A percentile compares a stretch with the other conserved stretches of the same genome.
These are phyloP conservation scores for Microsporum canis DNA, from an alignment of 2,329 filamentous ascomycete genomes.

Conservation along the genomic window DNA sequence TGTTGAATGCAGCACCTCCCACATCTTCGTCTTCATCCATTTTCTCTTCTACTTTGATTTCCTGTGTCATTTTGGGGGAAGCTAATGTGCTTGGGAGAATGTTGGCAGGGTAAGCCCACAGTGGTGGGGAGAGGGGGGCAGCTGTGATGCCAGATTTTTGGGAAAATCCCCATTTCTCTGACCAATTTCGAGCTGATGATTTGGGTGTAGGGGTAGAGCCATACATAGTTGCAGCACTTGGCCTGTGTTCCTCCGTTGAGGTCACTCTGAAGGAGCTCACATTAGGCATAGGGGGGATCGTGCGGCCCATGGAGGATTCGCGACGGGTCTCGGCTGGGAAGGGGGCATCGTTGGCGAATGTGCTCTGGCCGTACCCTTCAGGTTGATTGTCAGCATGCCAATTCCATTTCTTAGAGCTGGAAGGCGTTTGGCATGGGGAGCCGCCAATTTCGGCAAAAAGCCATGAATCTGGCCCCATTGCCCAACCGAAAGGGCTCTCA, in stretches of 20 bases:
- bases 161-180: slow-evolving; percentile 11
- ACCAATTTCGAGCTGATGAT: slow-evolving; percentile 12
- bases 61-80: background rate
- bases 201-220: slow-evolving; percentile 10
- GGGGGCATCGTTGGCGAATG: background rate
- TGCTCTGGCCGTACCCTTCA: slow-evolving; percentile 25
- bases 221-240: slow-evolving; percentile 15
- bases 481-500: slow-evolving; percentile 21
- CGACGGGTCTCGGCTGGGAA: background rate
- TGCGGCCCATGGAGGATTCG: background rate
- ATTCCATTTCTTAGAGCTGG: slow-evolving; percentile 12
- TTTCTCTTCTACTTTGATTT: background rate
- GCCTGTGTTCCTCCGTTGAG: background rate
- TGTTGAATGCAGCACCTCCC: background rate
- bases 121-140: background rate
- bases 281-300: slow-evolving; percentile 4
- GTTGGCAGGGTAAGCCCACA: slow-evolving; percentile 5
- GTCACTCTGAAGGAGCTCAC: background rate
- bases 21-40: background rate
- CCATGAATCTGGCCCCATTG: slow-evolving; percentile 12
- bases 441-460: slow-evolving; percentile 14
- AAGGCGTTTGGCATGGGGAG: background rate
- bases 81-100: background rate
- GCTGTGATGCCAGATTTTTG: background rate
- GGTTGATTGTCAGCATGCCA: slow-evolving; percentile 20